Evolutionary conservation across 352 stramenopile species (phyloP).

Genomic region (Pilasporangium apinafurcum): DNA sequence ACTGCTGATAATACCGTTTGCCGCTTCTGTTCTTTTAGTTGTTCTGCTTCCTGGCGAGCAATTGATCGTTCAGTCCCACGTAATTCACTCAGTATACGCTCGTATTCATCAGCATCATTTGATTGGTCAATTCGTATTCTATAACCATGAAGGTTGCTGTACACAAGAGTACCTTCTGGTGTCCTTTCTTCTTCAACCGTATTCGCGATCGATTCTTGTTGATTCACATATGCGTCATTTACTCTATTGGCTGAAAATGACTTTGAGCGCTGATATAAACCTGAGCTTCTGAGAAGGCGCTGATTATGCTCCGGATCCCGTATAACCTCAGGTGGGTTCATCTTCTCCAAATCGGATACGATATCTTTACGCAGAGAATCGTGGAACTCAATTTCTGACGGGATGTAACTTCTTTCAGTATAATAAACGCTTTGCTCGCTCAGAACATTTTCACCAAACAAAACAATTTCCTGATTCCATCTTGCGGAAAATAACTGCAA

Average conservation of each 20-base stretch:
- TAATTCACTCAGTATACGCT: constrained; percentile 68
- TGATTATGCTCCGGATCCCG: constrained; percentile 24
- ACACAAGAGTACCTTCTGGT: constrained; percentile 24
- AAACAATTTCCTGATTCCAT: constrained; percentile 18
- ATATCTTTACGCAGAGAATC: constrained; percentile 11
- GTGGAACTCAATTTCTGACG: constrained; percentile 6
- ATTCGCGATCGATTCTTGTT: constrained; percentile 3
- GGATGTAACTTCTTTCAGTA: constrained; percentile 1
- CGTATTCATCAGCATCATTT: constrained; percentile 61
- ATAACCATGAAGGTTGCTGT: constrained; percentile 80
- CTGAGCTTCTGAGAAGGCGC: constrained; percentile 26
- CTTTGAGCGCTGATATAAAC: constrained; percentile 10
- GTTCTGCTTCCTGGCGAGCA: constrained; percentile 16
- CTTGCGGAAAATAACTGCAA: constrained; percentile 20
- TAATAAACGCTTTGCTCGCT: background rate
- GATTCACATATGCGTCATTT: constrained; percentile 2
- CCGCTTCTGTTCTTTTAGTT: constrained; percentile 25
- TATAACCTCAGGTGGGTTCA: constrained; percentile 29
- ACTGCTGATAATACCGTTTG: constrained; percentile 6
- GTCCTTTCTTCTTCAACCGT: background rate
- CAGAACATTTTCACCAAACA: constrained; percentile 28
- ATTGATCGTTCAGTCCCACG: constrained; percentile 33
- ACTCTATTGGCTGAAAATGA: too few species aligned
- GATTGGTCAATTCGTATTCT: constrained; percentile 60
- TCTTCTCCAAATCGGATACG: constrained; percentile 6